Percentiles rank a stretch among this genome's conserved stretches.
Conservation (phyloP, 495 filamentous ascomycete genomes). For the Darksidea phi region DNA sequence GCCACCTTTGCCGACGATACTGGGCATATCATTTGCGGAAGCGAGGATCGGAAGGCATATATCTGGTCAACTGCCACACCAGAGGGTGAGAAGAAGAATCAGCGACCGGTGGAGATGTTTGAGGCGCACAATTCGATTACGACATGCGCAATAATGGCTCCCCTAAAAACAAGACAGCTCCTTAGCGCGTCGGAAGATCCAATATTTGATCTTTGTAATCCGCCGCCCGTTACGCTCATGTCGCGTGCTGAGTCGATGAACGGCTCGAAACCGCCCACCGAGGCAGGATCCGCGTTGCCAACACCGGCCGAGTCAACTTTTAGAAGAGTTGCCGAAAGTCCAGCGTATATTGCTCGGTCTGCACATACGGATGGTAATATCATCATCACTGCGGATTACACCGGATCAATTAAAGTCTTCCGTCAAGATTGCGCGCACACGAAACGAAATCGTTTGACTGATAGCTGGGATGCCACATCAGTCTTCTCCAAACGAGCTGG, state of each 20-base stretch:
- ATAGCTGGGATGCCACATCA: slow-evolving; percentile 68
- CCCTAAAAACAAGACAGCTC: slow-evolving; percentile 70
- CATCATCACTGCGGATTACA: slow-evolving; percentile 85
- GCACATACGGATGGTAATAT: slow-evolving; percentile 84
- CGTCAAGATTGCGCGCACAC: slow-evolving; percentile 84
- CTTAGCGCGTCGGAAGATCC: slow-evolving; percentile 83
- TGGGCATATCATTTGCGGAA: slow-evolving; percentile 86
- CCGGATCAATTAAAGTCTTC: slow-evolving; percentile 87
- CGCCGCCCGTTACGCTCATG: slow-evolving; percentile 82
- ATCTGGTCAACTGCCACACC: slow-evolving; percentile 72
- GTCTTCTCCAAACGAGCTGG: slow-evolving; percentile 72
- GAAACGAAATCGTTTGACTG: slow-evolving; percentile 53
- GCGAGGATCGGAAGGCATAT: slow-evolving; percentile 84
- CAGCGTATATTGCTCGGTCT: slow-evolving; percentile 70
- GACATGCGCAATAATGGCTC: slow-evolving; percentile 82
- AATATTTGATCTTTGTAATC: slow-evolving; percentile 94
- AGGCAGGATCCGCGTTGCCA: slow-evolving; percentile 30
- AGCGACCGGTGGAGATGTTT: slow-evolving; percentile 78
- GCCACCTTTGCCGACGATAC: slow-evolving; percentile 87
- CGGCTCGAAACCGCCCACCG: slow-evolving; percentile 43
- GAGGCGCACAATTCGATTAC: slow-evolving; percentile 87
- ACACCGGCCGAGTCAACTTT: slow-evolving; percentile 47
- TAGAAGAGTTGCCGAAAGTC: slow-evolving; percentile 58
- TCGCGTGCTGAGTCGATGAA: slow-evolving; percentile 61
- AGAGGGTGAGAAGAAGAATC: slow-evolving; percentile 69